Percentiles rank a stretch among this genome's conserved stretches.
Conservation (phyloP, 2,329 filamentous ascomycete species). For the Epichloe sibirici region DNA sequence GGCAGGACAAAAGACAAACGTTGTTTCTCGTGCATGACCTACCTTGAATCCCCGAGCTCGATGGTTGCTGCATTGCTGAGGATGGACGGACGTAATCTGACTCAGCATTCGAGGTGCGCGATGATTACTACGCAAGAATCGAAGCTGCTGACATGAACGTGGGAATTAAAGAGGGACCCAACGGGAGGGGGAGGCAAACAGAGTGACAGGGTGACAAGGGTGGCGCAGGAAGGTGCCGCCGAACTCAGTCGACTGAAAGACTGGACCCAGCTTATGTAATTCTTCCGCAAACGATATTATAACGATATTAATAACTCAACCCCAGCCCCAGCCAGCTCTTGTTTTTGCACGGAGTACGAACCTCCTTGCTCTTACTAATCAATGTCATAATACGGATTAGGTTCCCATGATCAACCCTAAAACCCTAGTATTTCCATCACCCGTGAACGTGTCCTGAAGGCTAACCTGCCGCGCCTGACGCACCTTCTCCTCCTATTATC, state of each 20-base stretch:
- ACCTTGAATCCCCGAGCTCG: constrained; percentile 12
- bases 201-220: background rate
- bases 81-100: constrained; percentile 9
- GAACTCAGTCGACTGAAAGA: too few species aligned
- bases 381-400: too few species aligned
- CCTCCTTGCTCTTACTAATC: too few species aligned
- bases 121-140: constrained; percentile 12
- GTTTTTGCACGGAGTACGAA: too few species aligned
- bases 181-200: background rate
- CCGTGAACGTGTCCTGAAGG: too few species aligned
- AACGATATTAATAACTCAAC: background rate
- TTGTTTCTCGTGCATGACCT: constrained; percentile 4
- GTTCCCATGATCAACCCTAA: too few species aligned
- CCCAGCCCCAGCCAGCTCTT: background rate
- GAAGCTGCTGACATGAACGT: constrained; percentile 13
- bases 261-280: constrained; percentile 2
- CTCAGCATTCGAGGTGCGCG: constrained; percentile 13
- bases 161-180: constrained; percentile 9
- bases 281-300: background rate
- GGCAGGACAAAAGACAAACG: constrained; percentile 5
- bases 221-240: background rate
- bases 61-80: constrained; percentile 11
- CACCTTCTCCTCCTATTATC: too few species aligned
- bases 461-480: too few species aligned
- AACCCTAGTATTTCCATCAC: too few species aligned